A percentile compares a stretch with the other conserved stretches of the same genome.
phyloP scores from a whole-genome alignment of 106 monocot species.

The Amphibolis antarctica region DNA sequence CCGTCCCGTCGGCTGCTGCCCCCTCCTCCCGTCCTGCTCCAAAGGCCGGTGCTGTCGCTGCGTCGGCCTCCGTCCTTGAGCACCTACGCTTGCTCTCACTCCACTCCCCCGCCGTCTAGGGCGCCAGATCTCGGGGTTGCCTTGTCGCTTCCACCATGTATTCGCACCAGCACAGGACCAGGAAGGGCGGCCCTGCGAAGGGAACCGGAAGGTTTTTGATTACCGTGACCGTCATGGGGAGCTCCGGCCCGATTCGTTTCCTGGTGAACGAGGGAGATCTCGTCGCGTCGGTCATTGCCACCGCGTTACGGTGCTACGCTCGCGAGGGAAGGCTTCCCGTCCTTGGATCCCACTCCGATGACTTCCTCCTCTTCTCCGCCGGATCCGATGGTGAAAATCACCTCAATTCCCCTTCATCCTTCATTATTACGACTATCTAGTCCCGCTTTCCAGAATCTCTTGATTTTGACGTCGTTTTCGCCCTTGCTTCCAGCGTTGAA shows the following conservation, averaged over 20 bases:
- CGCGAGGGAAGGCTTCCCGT: slow-evolving; percentile 57
- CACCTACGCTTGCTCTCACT: not conserved
- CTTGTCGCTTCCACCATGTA: too few relatives aligned
- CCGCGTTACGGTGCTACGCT: slow-evolving; percentile 41
- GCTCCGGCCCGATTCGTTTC: slow-evolving; percentile 63
- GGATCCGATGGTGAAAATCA: slow-evolving; percentile 39
- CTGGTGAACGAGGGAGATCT: slow-evolving; percentile 44
- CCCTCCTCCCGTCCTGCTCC: slow-evolving; percentile 13
- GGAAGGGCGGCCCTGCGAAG: not conserved
- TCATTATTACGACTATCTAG: not conserved
- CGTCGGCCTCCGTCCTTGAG: slow-evolving; percentile 24
- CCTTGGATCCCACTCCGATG: slow-evolving; percentile 43
- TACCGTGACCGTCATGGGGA: slow-evolving; percentile 58
- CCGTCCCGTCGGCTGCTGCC: too few relatives aligned
- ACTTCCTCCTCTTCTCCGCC: slow-evolving; percentile 43
- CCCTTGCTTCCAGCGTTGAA: slow-evolving; percentile 24
- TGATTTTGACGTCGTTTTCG: not conserved
- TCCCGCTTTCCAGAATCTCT: not conserved
- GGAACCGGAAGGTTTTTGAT: slow-evolving; percentile 30
- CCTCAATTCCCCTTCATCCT: not conserved
- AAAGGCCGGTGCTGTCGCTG: slow-evolving; percentile 26
- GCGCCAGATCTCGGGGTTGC: too few relatives aligned
- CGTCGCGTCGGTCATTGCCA: slow-evolving; percentile 38
- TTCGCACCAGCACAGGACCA: not conserved
- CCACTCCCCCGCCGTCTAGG: not conserved